Base-by-base conservation (phyloP, 352 stramenopile genomes). In the Achlya hypogyna region DNA sequence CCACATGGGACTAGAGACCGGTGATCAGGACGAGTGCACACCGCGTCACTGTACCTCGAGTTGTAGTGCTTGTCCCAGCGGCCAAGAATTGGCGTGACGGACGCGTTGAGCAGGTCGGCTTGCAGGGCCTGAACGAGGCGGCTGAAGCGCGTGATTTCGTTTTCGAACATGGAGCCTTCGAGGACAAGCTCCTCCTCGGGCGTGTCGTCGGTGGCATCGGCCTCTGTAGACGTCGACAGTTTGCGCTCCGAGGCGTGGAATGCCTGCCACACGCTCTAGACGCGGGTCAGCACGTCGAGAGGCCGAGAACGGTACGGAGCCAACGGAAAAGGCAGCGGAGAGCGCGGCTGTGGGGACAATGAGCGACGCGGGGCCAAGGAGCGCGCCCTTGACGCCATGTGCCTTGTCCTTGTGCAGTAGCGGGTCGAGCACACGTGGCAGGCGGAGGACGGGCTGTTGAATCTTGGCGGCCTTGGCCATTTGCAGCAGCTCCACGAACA, bases 121-220 rank as follows among this genome's bases (percentile, higher is more conserved):
- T 67, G 40, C 28, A 67, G 18, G 8, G 60, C 22, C n/a, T 42
- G 29, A 3, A 56, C 45, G 16, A 22, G 14, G 16, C 5, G 8
- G 20, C 47, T 28, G 28, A 58, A 67, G 27, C 27, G 47, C 29
- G 60, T 59, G 14, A 14, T 54, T 53, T 67, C 60, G 51, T 59
- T 67, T 32, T 67, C 20, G 29, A 67, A 67, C 40, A 67, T 67
- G 18, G 60, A 67, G 10, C 60, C 60, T 56, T 67, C 60, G 10
- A 67, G 45, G 5, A 47, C 51, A 12, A 54, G 51, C 22, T 54
- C 42, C 0, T 53, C 60, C 18, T n/a, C 34, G 12, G 29, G 6
- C 6, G 6, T 42, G 34, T 10, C 53, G 20, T 49, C 51, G 29
- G 51, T 32, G 14, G 31, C 16, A 14, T 47, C 53, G 34, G 23